Conservation (phyloP, 768 basidiomycete genomes). For the Clitopilus passeckerianus region DNA sequence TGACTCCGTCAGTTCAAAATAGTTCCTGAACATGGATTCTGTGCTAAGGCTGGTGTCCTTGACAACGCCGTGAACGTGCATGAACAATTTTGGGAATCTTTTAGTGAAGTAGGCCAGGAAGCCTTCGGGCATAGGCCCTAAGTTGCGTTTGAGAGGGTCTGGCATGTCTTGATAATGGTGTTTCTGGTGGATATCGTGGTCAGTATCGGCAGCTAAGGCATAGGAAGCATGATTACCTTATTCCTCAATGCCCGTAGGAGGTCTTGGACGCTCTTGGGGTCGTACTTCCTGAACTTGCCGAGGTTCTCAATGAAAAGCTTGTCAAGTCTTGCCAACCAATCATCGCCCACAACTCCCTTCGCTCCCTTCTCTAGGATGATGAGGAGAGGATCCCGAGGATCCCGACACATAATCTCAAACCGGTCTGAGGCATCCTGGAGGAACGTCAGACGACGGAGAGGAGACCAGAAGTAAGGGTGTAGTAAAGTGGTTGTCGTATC, state of each 20-base stretch:
- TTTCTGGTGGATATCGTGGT: conserved; percentile 53
- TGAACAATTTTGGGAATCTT: conserved; percentile 86
- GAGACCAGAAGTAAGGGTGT: conserved; percentile 97
- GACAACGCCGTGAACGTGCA: conserved; percentile 89
- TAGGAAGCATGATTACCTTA: conserved; percentile 54
- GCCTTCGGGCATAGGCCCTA: conserved; percentile 90
- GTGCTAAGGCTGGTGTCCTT: conserved; percentile 61
- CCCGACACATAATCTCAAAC: conserved; percentile 96
- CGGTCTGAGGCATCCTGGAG: conserved; percentile 97
- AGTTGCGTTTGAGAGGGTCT: conserved; percentile 80
- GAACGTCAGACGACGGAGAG: conserved; percentile 81
- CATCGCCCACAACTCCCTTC: conserved; percentile 70
- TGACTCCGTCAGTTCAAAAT: conserved; percentile 62
- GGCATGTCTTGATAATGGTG: conserved; percentile 98
- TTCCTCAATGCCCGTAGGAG: conserved; percentile 89
- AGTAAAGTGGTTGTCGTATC: conserved; percentile 82
- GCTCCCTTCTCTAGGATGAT: conserved; percentile 72
- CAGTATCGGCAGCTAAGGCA: neutral
- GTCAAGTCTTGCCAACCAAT: conserved; percentile 88
- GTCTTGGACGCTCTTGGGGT: conserved; percentile 87
- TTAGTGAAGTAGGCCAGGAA: conserved; percentile 91
- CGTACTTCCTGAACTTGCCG: conserved; percentile 97
- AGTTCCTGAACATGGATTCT: conserved; percentile 89
- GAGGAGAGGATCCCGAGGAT: conserved; percentile 77
- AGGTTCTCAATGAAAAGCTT: conserved; percentile 89